A percentile compares a stretch with the other conserved stretches of the same genome.
Conservation (phyloP, 768 basidiomycete species). For the Lentinula lateritia region DNA sequence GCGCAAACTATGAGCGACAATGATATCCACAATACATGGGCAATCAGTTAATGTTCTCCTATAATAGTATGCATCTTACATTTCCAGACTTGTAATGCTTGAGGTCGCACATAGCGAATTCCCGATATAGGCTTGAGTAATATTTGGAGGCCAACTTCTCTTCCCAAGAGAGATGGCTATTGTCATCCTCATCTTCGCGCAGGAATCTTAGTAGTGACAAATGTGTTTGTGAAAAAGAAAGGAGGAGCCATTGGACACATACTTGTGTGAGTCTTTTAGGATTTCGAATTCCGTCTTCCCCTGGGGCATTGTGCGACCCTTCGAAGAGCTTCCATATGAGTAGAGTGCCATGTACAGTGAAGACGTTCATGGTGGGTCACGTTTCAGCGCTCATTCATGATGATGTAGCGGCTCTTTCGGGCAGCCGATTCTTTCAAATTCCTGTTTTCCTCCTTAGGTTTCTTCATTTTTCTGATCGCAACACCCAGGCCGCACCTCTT, state of each 20-base stretch:
- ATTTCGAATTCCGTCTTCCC: constrained; percentile 63
- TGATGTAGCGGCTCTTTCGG: too few species aligned
- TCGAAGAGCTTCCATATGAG: constrained; percentile 25
- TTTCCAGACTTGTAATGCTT: constrained; percentile 95
- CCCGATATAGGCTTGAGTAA: constrained; percentile 82
- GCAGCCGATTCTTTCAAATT: too few species aligned
- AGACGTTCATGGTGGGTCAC: not conserved
- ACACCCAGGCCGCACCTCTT: too few species aligned
- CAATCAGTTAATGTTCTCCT: not conserved
- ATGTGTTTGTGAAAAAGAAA: not conserved
- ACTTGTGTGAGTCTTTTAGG: constrained; percentile 70
- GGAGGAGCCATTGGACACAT: constrained; percentile 6
- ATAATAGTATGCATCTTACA: constrained; percentile 35
- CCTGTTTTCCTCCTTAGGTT: too few species aligned
- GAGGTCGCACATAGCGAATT: constrained; percentile 88
- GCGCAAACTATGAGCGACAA: constrained; percentile 54
- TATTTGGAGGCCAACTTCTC: constrained; percentile 86
- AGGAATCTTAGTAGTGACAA: constrained; percentile 53
- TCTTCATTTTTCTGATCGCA: too few species aligned
- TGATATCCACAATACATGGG: not conserved
- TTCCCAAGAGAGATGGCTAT: constrained; percentile 57
- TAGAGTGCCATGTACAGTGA: constrained; percentile 28
- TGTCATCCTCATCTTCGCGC: constrained; percentile 52
- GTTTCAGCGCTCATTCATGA: not conserved
- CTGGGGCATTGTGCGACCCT: constrained; percentile 8